Evolutionary conservation across 2,329 filamentous ascomycete genomes (phyloP).

Genomic region (Ceratocystis lukuohia): DNA sequence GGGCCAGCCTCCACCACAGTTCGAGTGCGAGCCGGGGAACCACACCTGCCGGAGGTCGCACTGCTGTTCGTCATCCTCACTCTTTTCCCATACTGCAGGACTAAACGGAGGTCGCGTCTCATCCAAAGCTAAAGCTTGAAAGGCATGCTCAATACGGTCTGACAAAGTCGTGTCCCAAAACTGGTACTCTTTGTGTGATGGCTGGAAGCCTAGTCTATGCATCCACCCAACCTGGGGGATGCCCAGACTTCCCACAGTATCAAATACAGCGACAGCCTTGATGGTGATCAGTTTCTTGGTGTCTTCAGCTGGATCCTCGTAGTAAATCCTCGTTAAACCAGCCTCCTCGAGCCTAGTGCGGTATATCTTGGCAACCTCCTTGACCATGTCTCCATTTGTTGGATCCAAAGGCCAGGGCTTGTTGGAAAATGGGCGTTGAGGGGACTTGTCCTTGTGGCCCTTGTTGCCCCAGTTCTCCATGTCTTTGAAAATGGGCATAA

Average conservation of each 20-base stretch:
- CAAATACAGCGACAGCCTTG: slow-evolving; percentile 36
- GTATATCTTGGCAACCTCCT: slow-evolving; percentile 31
- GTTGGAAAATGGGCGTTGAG: slow-evolving; percentile 33
- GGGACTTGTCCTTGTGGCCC: slow-evolving; percentile 35
- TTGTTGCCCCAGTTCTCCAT: slow-evolving; percentile 40
- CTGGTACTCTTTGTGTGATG: slow-evolving; percentile 34
- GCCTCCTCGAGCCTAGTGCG: slow-evolving; percentile 33
- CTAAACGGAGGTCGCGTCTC: slow-evolving; percentile 41
- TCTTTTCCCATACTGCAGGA: slow-evolving; percentile 42
- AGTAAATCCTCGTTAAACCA: slow-evolving; percentile 29
- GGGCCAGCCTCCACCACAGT: slow-evolving; percentile 55
- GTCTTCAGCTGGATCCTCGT: not conserved
- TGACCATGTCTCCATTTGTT: not conserved
- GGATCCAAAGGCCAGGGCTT: slow-evolving; percentile 34
- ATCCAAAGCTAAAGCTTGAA: slow-evolving; percentile 46
- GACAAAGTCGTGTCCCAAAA: slow-evolving; percentile 43
- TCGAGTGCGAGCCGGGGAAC: slow-evolving; percentile 60
- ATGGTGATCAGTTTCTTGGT: slow-evolving; percentile 16
- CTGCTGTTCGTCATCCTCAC: slow-evolving; percentile 10
- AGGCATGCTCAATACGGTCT: slow-evolving; percentile 41
- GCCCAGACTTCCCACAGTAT: slow-evolving; percentile 31
- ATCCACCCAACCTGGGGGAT: slow-evolving; percentile 36
- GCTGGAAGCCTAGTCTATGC: slow-evolving; percentile 34
- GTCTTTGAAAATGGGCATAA: slow-evolving; percentile 43
- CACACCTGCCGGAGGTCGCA: slow-evolving; percentile 39